Evolutionary conservation across 768 basidiomycete genomes (phyloP).

Genomic region (Mycena albidolilacea): DNA sequence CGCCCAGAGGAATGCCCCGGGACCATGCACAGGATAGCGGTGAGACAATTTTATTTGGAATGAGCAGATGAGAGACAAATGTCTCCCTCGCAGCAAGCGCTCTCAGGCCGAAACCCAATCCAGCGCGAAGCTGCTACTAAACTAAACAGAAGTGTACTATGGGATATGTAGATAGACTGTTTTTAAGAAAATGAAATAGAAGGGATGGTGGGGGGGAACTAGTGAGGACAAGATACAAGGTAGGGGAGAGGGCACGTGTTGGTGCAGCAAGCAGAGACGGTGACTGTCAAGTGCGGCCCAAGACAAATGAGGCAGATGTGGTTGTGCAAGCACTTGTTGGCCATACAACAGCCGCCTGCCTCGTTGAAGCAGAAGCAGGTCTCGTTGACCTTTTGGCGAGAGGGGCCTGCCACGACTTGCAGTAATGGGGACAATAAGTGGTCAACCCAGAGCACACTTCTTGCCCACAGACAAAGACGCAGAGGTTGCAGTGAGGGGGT

Average conservation of each 20-base stretch:
- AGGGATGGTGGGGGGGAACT: neutral
- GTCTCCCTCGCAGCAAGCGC: no score
- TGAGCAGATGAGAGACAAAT: no score
- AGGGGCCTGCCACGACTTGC: no score
- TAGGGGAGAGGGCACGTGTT: no score
- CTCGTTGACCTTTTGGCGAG: constrained; percentile 8
- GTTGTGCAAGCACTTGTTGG: neutral
- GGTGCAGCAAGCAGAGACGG: neutral
- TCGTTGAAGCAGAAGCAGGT: constrained; percentile 6
- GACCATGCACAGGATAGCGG: no score
- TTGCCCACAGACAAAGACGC: neutral
- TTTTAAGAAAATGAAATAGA: no score
- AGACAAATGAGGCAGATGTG: neutral
- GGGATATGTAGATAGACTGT: no score
- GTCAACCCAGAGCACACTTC: neutral
- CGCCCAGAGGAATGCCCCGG: no score
- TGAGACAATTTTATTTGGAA: no score
- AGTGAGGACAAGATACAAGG: neutral
- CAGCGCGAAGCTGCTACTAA: no score
- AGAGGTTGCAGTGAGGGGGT: neutral
- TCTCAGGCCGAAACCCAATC: no score
- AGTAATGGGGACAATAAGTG: neutral
- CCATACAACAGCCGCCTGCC: neutral
- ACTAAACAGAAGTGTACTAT: no score
- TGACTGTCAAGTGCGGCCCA: neutral